Evolutionary conservation across 1,284 basidiomycete species (phyloP), one percentile per base, ranked within the genome.

Genomic region (Pisolithus thermaeus): DNA sequence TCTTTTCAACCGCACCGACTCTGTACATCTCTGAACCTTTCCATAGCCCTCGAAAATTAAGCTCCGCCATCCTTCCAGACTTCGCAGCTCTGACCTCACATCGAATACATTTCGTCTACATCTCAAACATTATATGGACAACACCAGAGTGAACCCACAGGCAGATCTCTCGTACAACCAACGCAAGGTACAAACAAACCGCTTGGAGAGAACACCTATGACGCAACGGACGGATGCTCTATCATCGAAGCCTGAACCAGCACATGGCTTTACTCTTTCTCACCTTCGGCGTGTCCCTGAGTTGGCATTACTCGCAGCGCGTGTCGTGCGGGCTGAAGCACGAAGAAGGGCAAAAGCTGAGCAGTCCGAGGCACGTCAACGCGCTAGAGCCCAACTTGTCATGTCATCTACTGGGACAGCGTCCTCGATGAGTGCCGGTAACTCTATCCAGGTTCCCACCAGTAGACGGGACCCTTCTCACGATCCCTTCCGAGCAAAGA

Each of bases 201-300:
- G 5, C 3, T 35, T 6, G 14, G n/a, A 35, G 8, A 16, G 16
- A 23, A 49, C 39, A n/a, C 41, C 47, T 9, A 49, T 32, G 16
- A 42, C 30, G 22, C 12, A 20, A 28, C 36, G 36, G 27, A 23
- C 36, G 46, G 46, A 38, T 14, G 32, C 11, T 35, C 32, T 35
- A 35, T 30, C 30, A 12, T 12, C 9, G 4, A 30, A 11, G 30
- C 12, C 32, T 5, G 32, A 35, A 16, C 40, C 46, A 8, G 61
- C 32, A 45, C 63, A 70, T 42, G 83, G 84, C 2, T 87, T 84
- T 59, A 83, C 86, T 0, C 64, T 89, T 5, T 87, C 86, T 0
- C 81, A 87, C 59, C 73, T 90, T 1, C 79, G 86, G 7, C 82
- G 87, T 39, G 83, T 90, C 0, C 84, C 87, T 5, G 84, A 85